Evolutionary conservation across 805 yeast genomes (phyloP).

Genomic region (Metschnikowia colocasiae): DNA sequence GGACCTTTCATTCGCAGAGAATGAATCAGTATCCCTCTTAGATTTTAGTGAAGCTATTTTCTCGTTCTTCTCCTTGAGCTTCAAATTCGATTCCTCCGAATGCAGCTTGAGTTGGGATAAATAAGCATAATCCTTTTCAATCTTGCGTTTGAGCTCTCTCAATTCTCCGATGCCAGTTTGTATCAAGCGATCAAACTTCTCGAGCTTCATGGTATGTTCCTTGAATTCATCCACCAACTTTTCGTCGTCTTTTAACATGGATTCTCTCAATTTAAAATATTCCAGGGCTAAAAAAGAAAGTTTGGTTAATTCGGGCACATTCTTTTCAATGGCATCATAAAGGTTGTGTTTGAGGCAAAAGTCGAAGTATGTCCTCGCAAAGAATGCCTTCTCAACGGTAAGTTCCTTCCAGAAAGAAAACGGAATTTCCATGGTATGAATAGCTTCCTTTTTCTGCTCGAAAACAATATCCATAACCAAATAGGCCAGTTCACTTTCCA

Average conservation of each 20-base stretch:
- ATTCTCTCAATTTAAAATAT: conserved; percentile 50
- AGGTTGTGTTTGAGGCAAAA: conserved; percentile 56
- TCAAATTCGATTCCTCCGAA: conserved; percentile 4
- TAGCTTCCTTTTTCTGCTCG: conserved; percentile 57
- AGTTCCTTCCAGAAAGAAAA: conserved; percentile 64
- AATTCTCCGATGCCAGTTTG: conserved; percentile 9
- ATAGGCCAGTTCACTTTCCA: conserved; percentile 64
- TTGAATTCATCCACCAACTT: conserved; percentile 16
- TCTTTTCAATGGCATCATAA: conserved; percentile 55
- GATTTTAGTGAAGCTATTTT: conserved; percentile 11
- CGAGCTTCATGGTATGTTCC: conserved; percentile 9
- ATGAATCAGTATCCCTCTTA: conserved; percentile 6
- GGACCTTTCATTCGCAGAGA: conserved; percentile 2
- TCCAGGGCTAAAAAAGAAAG: conserved; percentile 57
- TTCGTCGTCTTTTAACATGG: conserved; percentile 22
- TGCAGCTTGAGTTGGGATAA: conserved; percentile 8
- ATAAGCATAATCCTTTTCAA: conserved; percentile 13
- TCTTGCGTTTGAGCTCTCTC: conserved; percentile 9
- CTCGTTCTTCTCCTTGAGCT: conserved; percentile 10
- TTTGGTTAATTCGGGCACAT: conserved; percentile 75
- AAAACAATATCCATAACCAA: conserved; percentile 63
- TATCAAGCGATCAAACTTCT: conserved; percentile 11
- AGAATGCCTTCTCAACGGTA: conserved; percentile 70
- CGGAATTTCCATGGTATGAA: conserved; percentile 57
- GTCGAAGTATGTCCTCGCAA: conserved; percentile 63